Conservation (phyloP, 768 basidiomycete genomes). For the Podaxis sp. region DNA sequence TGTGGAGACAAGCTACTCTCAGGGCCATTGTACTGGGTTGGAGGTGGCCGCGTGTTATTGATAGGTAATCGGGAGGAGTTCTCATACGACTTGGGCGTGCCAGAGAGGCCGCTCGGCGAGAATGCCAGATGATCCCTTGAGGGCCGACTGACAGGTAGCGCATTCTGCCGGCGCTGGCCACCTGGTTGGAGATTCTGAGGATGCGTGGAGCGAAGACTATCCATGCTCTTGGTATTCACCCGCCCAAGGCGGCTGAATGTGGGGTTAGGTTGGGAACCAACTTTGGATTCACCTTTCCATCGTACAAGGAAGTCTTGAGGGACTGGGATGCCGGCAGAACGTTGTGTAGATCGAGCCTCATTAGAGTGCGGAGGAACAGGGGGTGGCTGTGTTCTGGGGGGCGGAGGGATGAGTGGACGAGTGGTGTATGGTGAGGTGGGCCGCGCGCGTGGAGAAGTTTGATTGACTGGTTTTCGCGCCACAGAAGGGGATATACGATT, state of each 20-base stretch:
- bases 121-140: slow-evolving; percentile 10
- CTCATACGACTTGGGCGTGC: slow-evolving; percentile 41
- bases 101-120: slow-evolving; percentile 23
- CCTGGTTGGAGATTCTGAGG: slow-evolving; percentile 28
- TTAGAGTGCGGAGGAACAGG: slow-evolving; percentile 29
- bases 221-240: slow-evolving; percentile 52
- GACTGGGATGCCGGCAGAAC: slow-evolving; percentile 18
- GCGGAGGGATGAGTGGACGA: slow-evolving; percentile 29
- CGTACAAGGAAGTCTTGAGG: slow-evolving; percentile 42
- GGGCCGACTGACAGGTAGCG: slow-evolving; percentile 1
- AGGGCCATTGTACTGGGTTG: slow-evolving; percentile 10
- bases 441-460: slow-evolving; percentile 13
- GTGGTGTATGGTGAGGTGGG: slow-evolving; percentile 28
- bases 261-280: slow-evolving; percentile 26
- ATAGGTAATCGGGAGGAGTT: slow-evolving; percentile 23
- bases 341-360: slow-evolving; percentile 26
- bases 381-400: slow-evolving; percentile 33
- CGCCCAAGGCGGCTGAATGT: slow-evolving; percentile 25
- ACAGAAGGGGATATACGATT: slow-evolving; percentile 13
- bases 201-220: slow-evolving; percentile 33
- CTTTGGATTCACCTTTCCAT: slow-evolving; percentile 44
- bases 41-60: slow-evolving; percentile 8
- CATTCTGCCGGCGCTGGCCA: slow-evolving; percentile 3
- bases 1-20: slow-evolving; percentile 10
- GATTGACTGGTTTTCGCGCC: slow-evolving; percentile 24